Percentiles rank a stretch among this genome's conserved stretches.
phyloP scores from a whole-genome alignment of 345 rosid species.

The Mangifera indica region DNA sequence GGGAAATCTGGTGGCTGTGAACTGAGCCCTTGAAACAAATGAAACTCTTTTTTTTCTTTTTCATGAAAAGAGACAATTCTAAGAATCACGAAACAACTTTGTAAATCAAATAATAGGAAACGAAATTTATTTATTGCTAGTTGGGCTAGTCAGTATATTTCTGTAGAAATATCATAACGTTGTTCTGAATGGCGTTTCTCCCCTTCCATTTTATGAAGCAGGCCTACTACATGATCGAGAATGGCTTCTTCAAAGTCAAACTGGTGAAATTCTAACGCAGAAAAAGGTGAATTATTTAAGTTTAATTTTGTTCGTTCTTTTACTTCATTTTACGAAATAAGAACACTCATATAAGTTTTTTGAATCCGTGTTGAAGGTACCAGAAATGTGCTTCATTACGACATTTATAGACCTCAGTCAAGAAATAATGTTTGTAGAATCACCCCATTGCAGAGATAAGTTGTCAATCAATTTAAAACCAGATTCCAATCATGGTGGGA shows the following conservation, averaged over 20 bases:
- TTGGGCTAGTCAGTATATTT: not conserved
- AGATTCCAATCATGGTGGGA: constrained; percentile 32
- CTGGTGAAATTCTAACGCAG: constrained; percentile 83
- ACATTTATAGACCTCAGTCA: constrained; percentile 63
- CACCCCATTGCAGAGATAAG: constrained; percentile 57
- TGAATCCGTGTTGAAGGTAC: constrained; percentile 59
- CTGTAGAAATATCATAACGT: not conserved
- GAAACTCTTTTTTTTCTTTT: too few species aligned
- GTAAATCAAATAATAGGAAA: not conserved
- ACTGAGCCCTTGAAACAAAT: not conserved
- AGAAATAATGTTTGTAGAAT: constrained; percentile 55
- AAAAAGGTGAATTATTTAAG: constrained; percentile 57
- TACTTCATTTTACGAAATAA: not conserved
- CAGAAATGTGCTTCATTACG: constrained; percentile 72
- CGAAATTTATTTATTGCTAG: not conserved
- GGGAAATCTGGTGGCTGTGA: not conserved
- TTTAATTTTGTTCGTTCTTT: too few species aligned
- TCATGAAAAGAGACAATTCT: not conserved
- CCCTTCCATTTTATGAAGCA: constrained; percentile 26
- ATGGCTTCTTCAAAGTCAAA: constrained; percentile 76
- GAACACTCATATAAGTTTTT: not conserved
- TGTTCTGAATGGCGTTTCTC: not conserved
- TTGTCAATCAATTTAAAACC: constrained; percentile 56
- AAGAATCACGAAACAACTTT: not conserved
- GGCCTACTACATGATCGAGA: constrained; percentile 87